Percentiles rank a stretch among this genome's conserved stretches.
Evolutionary conservation across 2,329 filamentous ascomycete genomes (phyloP).

Genomic region (Hirsutella thompsonii): DNA sequence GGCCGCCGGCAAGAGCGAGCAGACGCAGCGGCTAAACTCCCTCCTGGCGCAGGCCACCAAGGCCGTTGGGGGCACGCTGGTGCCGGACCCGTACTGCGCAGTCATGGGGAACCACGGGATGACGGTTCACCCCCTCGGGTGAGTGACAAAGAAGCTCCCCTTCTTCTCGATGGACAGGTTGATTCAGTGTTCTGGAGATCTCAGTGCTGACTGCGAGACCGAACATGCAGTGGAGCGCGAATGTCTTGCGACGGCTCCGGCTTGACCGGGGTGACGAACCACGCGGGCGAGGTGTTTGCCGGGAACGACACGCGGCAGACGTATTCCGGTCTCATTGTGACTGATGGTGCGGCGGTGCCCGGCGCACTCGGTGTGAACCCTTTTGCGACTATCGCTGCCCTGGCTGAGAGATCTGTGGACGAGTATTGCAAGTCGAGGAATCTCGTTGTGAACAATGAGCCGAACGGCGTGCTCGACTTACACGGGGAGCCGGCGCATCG

Average conservation of each 20-base stretch:
- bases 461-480: slow-evolving; percentile 37
- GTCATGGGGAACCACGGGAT: slow-evolving; percentile 43
- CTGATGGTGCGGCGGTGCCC: slow-evolving; percentile 49
- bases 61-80: slow-evolving; percentile 45
- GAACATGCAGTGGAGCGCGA: slow-evolving; percentile 37
- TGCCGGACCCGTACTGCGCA: slow-evolving; percentile 45
- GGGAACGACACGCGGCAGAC: slow-evolving; percentile 34
- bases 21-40: slow-evolving; percentile 37
- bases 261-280: slow-evolving; percentile 44
- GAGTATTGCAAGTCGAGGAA: slow-evolving; percentile 26
- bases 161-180: too few species aligned
- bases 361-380: slow-evolving; percentile 53
- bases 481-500: slow-evolving; percentile 35
- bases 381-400: slow-evolving; percentile 54
- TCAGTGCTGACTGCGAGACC: too few species aligned
- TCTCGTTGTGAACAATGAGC: slow-evolving; percentile 30
- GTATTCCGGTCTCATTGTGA: slow-evolving; percentile 45
- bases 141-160: slow-evolving; percentile 13
- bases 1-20: slow-evolving; percentile 42
- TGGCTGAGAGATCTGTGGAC: slow-evolving; percentile 51
- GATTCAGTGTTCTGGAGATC: too few species aligned
- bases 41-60: slow-evolving; percentile 40
- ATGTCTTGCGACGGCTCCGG: slow-evolving; percentile 49
- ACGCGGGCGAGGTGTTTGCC: slow-evolving; percentile 45
- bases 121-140: slow-evolving; percentile 51